phyloP scores from a whole-genome alignment of 352 stramenopile species.

The Pythium brachiatum region DNA sequence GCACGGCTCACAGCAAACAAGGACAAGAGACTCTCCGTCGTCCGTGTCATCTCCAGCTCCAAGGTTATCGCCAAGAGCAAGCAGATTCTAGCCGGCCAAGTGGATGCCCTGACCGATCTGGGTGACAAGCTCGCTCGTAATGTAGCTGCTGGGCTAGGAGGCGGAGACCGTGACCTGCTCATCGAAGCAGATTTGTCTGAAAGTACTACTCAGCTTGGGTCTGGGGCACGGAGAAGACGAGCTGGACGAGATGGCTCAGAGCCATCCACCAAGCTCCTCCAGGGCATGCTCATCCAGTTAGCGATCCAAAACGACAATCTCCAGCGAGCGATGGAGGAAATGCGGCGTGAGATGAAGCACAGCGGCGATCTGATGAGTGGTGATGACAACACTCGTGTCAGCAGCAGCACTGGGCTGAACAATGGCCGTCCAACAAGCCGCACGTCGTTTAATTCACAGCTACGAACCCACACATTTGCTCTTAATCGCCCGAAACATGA shows the following conservation, averaged over 20 bases:
- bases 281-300: slow-evolving; percentile 58
- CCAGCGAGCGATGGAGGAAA: slow-evolving; percentile 43
- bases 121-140: slow-evolving; percentile 26
- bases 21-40: slow-evolving; percentile 20
- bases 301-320: slow-evolving; percentile 54
- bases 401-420: neutral
- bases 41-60: slow-evolving; percentile 26
- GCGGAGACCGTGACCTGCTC: slow-evolving; percentile 1
- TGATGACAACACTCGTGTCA: neutral
- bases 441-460: neutral
- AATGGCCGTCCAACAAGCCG: neutral
- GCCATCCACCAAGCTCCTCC: slow-evolving; percentile 35
- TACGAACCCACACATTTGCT: slow-evolving; percentile 5
- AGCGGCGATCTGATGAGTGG: neutral
- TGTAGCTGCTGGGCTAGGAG: slow-evolving; percentile 16
- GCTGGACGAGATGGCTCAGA: neutral
- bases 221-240: neutral
- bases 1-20: neutral
- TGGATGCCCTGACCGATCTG: slow-evolving; percentile 21
- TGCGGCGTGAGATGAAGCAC: slow-evolving; percentile 35
- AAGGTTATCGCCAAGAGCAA: slow-evolving; percentile 17
- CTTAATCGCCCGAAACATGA: slow-evolving; percentile 14
- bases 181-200: neutral
- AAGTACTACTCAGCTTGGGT: neutral
- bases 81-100: slow-evolving; percentile 21